A percentile compares a stretch with the other conserved stretches of the same genome.
Evolutionary conservation across 345 rosid genomes (phyloP).

Genomic region (Gossypium mustelinum): DNA sequence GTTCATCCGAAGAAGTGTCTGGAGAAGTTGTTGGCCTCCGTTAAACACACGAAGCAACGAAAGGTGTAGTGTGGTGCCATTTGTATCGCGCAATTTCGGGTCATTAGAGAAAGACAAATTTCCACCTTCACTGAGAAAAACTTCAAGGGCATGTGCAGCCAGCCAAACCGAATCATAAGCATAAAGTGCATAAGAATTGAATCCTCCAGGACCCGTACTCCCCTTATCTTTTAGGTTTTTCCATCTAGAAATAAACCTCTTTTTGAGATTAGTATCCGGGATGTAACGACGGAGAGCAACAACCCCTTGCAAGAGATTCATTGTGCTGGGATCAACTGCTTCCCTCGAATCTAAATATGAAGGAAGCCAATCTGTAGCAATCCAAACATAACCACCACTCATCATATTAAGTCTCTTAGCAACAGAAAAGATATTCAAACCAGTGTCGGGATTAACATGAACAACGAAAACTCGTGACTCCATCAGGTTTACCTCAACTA

Average conservation of each 20-base stretch:
- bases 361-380: slow-evolving; percentile 92
- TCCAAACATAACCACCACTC: slow-evolving; percentile 79
- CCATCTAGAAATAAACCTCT: slow-evolving; percentile 49
- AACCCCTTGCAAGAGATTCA: slow-evolving; percentile 82
- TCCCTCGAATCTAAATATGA: slow-evolving; percentile 61
- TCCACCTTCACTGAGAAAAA: slow-evolving; percentile 56
- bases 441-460: slow-evolving; percentile 86
- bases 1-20: slow-evolving; percentile 47
- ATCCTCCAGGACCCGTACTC: slow-evolving; percentile 29
- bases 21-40: slow-evolving; percentile 68
- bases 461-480: slow-evolving; percentile 88
- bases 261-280: slow-evolving; percentile 57
- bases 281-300: slow-evolving; percentile 77
- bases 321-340: slow-evolving; percentile 32
- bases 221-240: slow-evolving; percentile 39
- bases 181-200: slow-evolving; percentile 73
- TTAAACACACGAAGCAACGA: slow-evolving; percentile 56
- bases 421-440: slow-evolving; percentile 54
- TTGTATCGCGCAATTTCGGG: slow-evolving; percentile 42
- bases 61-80: slow-evolving; percentile 47
- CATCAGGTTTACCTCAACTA: slow-evolving; percentile 57
- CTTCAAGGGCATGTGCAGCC: slow-evolving; percentile 74
- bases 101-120: slow-evolving; percentile 62
- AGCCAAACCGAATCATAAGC: slow-evolving; percentile 97
- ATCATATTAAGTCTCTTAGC: slow-evolving; percentile 77